Conservation (phyloP, 495 filamentous ascomycete species). For the Aspergillus affinis region DNA sequence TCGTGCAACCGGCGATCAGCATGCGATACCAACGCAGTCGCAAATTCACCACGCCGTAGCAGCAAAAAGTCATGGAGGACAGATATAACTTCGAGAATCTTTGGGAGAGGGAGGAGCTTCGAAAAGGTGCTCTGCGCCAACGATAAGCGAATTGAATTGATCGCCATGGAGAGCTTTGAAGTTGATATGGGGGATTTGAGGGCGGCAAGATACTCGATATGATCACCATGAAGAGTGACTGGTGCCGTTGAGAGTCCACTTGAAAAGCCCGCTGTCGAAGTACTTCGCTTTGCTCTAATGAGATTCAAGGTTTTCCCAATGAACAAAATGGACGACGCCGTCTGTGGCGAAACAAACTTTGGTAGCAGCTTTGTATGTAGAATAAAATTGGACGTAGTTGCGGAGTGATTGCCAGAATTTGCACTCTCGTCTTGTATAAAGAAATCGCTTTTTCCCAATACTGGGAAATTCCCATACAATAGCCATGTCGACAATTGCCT, state of each 20-base stretch:
- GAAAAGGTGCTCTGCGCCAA: conserved; percentile 79
- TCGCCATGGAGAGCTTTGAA: conserved; percentile 64
- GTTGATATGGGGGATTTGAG: conserved; percentile 72
- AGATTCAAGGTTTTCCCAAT: conserved; percentile 87
- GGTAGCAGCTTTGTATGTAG: conserved; percentile 62
- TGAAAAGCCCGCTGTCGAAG: conserved; percentile 29
- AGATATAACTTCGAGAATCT: conserved; percentile 72
- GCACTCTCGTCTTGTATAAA: conserved; percentile 60
- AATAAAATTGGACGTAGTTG: conserved; percentile 47
- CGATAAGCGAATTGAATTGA: conserved; percentile 74
- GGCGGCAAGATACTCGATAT: conserved; percentile 69
- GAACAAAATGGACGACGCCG: conserved; percentile 83
- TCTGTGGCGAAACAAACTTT: conserved; percentile 69
- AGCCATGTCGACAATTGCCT: conserved; percentile 87
- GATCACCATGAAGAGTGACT: conserved; percentile 65
- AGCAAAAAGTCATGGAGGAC: conserved; percentile 85
- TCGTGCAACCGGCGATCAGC: conserved; percentile 71
- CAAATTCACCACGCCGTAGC: conserved; percentile 86
- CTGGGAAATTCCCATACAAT: conserved; percentile 78
- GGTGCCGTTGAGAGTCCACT: conserved; percentile 51
- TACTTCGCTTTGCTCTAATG: conserved; percentile 55
- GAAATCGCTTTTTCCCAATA: conserved; percentile 73
- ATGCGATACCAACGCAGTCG: conserved; percentile 77
- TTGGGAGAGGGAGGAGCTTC: conserved; percentile 71
- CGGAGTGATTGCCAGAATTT: conserved; percentile 31